phyloP scores from a whole-genome alignment of 331 rosid species.

The Quercus phellos region DNA sequence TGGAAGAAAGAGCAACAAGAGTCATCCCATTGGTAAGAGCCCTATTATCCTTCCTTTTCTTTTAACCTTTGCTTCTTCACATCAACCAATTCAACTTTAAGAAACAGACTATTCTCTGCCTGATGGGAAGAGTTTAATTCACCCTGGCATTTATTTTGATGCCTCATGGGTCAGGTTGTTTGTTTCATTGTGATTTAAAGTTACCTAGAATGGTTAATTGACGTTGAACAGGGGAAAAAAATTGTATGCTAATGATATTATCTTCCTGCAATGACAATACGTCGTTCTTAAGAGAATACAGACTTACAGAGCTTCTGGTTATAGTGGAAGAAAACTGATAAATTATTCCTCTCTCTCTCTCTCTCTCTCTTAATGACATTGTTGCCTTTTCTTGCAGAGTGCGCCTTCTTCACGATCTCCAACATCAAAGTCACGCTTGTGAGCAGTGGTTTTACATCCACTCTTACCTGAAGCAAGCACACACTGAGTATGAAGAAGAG shows the following conservation, averaged over 20 bases:
- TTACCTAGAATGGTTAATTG: background rate
- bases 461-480: background rate
- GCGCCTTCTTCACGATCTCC: slow-evolving; percentile 46
- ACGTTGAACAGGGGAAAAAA: background rate
- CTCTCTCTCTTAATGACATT: background rate
- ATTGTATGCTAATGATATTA: background rate
- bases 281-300: background rate
- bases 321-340: background rate
- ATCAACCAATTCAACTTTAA: background rate
- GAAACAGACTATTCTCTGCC: background rate
- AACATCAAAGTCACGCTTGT: slow-evolving; percentile 52
- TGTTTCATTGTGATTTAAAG: background rate
- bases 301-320: background rate
- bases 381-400: slow-evolving; percentile 46
- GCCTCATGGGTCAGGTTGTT: background rate
- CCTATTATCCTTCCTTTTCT: background rate
- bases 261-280: background rate
- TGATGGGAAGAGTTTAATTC: background rate
- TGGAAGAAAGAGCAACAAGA: slow-evolving; percentile 79
- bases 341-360: background rate
- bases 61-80: background rate
- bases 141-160: background rate
- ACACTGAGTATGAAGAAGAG: background rate
- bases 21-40: slow-evolving; percentile 83
- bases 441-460: slow-evolving; percentile 3